A percentile compares a stretch with the other conserved stretches of the same genome.
phyloP scores from a whole-genome alignment of 129 eudicot genomes.

The Calendula officinalis region DNA sequence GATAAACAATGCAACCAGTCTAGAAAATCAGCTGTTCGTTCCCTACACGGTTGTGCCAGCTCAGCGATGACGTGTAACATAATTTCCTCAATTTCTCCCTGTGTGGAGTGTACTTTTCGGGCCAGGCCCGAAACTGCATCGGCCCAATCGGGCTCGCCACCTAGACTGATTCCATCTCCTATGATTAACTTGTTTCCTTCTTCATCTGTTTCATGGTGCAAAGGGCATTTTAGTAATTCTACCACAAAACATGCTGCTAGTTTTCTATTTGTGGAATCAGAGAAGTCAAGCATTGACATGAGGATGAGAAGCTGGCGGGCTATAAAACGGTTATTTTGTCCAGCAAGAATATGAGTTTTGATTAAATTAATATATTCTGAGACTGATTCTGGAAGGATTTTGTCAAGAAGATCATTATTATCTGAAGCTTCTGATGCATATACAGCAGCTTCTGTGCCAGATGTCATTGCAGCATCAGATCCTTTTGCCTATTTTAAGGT shows the following conservation, averaged over 20 bases:
- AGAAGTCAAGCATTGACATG: slow-evolving; percentile 88
- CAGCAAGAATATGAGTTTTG: slow-evolving; percentile 78
- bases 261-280: slow-evolving; percentile 80
- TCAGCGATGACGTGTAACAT: slow-evolving; percentile 60
- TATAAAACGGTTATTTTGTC: slow-evolving; percentile 68
- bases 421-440: slow-evolving; percentile 97
- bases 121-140: slow-evolving; percentile 72
- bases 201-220: slow-evolving; percentile 74
- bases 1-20: slow-evolving; percentile 98
- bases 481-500: slow-evolving; percentile 66
- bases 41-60: slow-evolving; percentile 91
- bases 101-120: slow-evolving; percentile 64
- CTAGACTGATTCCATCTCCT: slow-evolving; percentile 93
- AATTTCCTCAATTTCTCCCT: slow-evolving; percentile 88
- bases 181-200: slow-evolving; percentile 62
- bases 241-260: slow-evolving; percentile 68
- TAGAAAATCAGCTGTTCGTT: slow-evolving; percentile 80
- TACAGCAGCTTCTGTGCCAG: slow-evolving; percentile 92
- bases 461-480: slow-evolving; percentile 85
- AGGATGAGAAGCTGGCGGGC: slow-evolving; percentile 86
- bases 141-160: slow-evolving; percentile 92
- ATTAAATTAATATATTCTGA: slow-evolving; percentile 76
- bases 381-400: slow-evolving; percentile 76
- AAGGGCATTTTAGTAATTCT: slow-evolving; percentile 59
- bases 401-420: slow-evolving; percentile 80